Base-by-base conservation (phyloP, 495 filamentous ascomycete genomes). In the Hyphodiscus hymeniophilus region DNA sequence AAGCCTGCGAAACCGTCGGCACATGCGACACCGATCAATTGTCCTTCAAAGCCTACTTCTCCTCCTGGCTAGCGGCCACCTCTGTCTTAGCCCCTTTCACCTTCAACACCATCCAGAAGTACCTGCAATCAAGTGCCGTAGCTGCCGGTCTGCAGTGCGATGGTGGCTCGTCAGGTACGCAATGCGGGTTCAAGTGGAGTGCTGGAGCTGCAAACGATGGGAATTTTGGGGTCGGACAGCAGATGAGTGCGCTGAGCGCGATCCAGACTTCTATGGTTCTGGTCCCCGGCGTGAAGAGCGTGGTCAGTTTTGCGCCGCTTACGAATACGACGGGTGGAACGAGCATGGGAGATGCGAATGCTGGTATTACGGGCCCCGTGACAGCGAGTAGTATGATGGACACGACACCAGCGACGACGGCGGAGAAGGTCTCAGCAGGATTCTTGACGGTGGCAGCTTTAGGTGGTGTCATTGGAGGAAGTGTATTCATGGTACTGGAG, bases 21-120 rank as follows among this genome's bases (percentile, higher is more conserved):
- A 51, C 52, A 0, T 90, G 87, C 66, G 78, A 88, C 60, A 76
- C 78, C 31, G 87, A 92, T 58, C 85, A 89, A 67, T 71, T 79
- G 22, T 85, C 81, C 30, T 95, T 90, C 79, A 94, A 92, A 65
- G 87, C 84, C 33, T 94, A 90, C 66, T 69, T 91, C 16, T 68
- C 85, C 18, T 80, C 86, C 22, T 94, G 87, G 85, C 76, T 94
- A 63, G 80, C 82, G 1, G 69, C 75, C 6, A 79, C 81, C 11
- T 76, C 80, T 1, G 76, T 85, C 45, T 72, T 89, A 63, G 79
- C 76, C 1, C 81, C 82, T 12, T 84, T 75, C 60, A 86, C 81
- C 3, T 68, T 59, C 34, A 48, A 66, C 33, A 61, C 64, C 15
- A 81, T 94, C 63, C 69, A 79, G 55, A 77, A 77, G 0, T 68